Evolutionary conservation across 208 protist species (phyloP), one percentile per base, ranked within the genome.

Genomic region (Crithidia expoeki): DNA sequence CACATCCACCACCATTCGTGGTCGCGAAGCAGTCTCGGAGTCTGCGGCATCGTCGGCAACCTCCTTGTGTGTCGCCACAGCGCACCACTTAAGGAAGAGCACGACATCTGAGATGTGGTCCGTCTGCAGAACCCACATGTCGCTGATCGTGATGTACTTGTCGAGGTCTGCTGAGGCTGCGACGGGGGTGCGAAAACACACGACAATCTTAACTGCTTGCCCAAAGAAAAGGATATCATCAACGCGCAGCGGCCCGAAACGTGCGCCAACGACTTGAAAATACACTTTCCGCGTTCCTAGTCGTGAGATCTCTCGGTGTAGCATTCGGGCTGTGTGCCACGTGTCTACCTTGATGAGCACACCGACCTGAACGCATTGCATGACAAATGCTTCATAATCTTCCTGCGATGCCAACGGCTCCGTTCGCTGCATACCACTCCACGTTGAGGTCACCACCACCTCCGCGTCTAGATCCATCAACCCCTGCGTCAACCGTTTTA

Each of bases 291-390:
- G 65, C 21, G 92, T 96, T 16, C 87, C 88, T 19, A 89, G 74
- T 0, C 86, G 81, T 16, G 65, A 53, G n/a, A 88, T 53, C 58
- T 95, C 88, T 34, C 92, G 85, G 50, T 68, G 53, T 10, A 96
- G 74, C 84, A 96, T 86, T 44, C 92, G 83, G 32, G 85, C 90
- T 19, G 79, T 93, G 69, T 96, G 89, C 85, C 89, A 96, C 28
- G 82, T 87, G 72, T 96, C 92, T 38, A 96, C 92, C 59, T 95
- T 95, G 23, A 96, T 76, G 50, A 96, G 78, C 57, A 96, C 83
- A 50, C 89, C 89, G 10, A 96, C 70, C 32, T 96, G 89, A 14
- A 90, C 74, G 74, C 89, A 93, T 42, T 85, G 79, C 47, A 70
- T 69, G 46, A 93, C 58, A 42, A 84, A 64, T 34, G 74, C 47